phyloP scores from a whole-genome alignment of 495 filamentous ascomycete species.

The Tuber indicum region DNA sequence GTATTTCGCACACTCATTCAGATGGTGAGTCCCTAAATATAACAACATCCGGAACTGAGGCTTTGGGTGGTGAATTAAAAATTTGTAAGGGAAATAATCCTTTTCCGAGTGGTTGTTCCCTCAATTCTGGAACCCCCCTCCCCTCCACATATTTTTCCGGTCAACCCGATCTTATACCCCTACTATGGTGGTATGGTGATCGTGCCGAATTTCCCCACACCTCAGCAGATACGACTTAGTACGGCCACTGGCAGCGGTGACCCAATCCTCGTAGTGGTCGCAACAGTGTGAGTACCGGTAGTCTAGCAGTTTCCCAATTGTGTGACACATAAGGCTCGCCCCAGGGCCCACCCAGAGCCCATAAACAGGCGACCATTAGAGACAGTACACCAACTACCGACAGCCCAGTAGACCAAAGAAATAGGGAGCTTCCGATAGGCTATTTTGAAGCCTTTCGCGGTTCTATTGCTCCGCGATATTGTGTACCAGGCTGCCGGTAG shows the following conservation, averaged over 20 bases:
- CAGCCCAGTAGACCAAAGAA: neutral
- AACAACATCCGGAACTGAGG: neutral
- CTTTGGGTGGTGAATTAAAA: neutral
- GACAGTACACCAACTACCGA: neutral
- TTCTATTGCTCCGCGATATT: neutral
- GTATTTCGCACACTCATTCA: neutral
- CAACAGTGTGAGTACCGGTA: no score
- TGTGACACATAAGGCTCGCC: neutral
- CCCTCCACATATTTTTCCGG: neutral
- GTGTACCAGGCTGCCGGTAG: neutral
- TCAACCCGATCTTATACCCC: neutral
- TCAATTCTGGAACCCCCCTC: neutral
- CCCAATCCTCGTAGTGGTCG: no score
- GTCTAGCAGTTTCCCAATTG: neutral
- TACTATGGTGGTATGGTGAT: neutral
- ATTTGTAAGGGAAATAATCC: neutral
- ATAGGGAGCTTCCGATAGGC: neutral
- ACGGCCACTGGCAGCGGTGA: neutral
- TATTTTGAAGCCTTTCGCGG: neutral
- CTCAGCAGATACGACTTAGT: neutral
- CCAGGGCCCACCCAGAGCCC: neutral
- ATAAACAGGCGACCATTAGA: neutral
- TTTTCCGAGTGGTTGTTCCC: neutral
- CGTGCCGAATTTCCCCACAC: neutral
- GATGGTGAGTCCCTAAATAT: neutral